Evolutionary conservation across 2,329 filamentous ascomycete genomes (phyloP), one percentile per base, ranked within the genome.

Genomic region (Pestalotiopsis sp.): DNA sequence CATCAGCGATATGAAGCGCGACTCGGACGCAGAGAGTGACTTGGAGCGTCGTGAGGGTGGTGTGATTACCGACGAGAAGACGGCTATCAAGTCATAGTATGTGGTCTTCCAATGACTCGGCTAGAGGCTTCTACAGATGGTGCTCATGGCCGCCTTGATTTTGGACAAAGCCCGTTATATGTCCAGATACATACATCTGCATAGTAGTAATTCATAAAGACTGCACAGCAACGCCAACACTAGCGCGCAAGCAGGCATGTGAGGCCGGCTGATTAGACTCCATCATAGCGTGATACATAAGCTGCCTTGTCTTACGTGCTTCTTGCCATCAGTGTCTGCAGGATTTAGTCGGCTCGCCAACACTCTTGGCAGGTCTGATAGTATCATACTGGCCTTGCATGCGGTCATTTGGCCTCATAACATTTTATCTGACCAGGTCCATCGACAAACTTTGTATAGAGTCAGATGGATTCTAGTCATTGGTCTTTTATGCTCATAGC

Each of bases 1-100:
- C 61, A 71, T 75, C n/a, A 59, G 13, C 11, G 75, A 78, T 64
- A 73, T 77, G 72, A 76, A 75, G 74, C 72, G 72, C 41, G 74
- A 76, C 70, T 72, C 73, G 20, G 75, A 76, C 40, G 68, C 67
- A 41, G 71, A 75, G 49, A 76, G 74, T 61, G 75, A 76, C 27
- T 72, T 73, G 41, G 74, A 77, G 62, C 57, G 59, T n/a, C 45
- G 25, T 17, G 25, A 59, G 13, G 59, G 23, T 20, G 62, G 56
- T 20, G 27, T 63, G 4, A 20, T 66, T 17, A 7, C 56, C 20
- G 63, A 70, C 25, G 67, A 70, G 66, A 70, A 68, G 38, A 41
- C 36, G 6, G 14, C 41, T 23, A 36, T 66, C 31, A 57, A 66
- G 45, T 25, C 63, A 63, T 63, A 40, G 31, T 36, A 36, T 36